Evolutionary conservation across 2,329 filamentous ascomycete genomes (phyloP).

Genomic region (Fusarium tricinctum): DNA sequence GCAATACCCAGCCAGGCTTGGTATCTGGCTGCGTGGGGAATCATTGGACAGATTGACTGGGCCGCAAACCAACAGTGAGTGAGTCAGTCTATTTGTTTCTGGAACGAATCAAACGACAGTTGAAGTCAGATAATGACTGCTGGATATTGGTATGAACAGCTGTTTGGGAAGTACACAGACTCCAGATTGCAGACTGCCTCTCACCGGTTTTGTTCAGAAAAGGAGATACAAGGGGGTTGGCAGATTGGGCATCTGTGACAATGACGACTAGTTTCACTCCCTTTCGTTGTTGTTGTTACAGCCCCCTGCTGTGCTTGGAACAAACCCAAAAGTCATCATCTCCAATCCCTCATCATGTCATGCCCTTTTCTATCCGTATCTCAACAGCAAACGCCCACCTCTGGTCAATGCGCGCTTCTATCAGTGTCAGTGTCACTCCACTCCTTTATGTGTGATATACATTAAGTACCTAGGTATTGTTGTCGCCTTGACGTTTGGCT

Average conservation of each 20-base stretch:
- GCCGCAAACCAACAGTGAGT: conserved; percentile 21
- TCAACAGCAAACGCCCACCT: conserved; percentile 22
- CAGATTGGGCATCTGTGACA: not conserved
- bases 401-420: conserved; percentile 31
- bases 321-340: not conserved
- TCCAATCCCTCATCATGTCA: too few species aligned
- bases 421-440: conserved; percentile 19
- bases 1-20: not conserved
- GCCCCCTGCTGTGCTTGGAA: not conserved
- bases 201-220: not conserved
- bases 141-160: not conserved
- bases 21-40: conserved; percentile 2
- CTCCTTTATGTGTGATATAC: conserved; percentile 17
- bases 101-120: conserved; percentile 1
- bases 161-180: too few species aligned
- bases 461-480: conserved; percentile 6
- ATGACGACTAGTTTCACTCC: not conserved
- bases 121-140: not conserved
- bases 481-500: conserved; percentile 13
- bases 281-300: conserved; percentile 3
- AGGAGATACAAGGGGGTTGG: not conserved
- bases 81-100: conserved; percentile 11
- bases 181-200: not conserved
- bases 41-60: conserved; percentile 16
- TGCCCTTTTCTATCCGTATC: not conserved